Conservation (phyloP, 352 stramenopile species). For the Phytophthora uliginosa region DNA sequence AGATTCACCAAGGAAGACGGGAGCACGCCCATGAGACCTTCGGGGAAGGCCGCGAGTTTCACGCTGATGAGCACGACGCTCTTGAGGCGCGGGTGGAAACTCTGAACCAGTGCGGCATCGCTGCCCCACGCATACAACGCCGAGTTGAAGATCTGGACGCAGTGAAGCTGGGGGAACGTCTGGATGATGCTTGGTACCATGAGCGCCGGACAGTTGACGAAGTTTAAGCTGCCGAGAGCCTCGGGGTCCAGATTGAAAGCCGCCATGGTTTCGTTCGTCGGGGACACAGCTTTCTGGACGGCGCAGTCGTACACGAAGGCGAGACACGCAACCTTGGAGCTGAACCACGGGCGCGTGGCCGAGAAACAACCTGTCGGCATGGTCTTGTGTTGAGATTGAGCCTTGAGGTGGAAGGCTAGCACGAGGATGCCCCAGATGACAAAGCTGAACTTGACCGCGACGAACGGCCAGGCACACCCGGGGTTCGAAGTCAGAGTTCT, state of each 20-base stretch:
- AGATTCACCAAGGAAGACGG: constrained; percentile 24
- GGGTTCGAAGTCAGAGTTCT: constrained; percentile 4
- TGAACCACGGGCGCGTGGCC: constrained; percentile 31
- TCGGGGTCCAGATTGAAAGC: constrained; percentile 24
- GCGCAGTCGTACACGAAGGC: constrained; percentile 31
- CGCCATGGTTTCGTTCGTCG: constrained; percentile 25
- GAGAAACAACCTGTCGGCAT: constrained; percentile 24
- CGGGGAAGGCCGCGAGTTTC: constrained; percentile 23
- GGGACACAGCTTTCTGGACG: constrained; percentile 17
- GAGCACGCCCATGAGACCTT: constrained; percentile 22
- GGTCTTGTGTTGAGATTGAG: constrained; percentile 24
- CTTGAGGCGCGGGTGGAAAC: constrained; percentile 20
- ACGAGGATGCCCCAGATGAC: constrained; percentile 29
- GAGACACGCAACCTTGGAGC: constrained; percentile 29
- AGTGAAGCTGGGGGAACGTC: constrained; percentile 18
- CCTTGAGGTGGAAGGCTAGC: constrained; percentile 29
- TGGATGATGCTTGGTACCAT: constrained; percentile 26
- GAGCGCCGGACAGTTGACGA: constrained; percentile 31
- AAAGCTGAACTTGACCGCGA: constrained; percentile 19
- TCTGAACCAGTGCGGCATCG: constrained; percentile 20
- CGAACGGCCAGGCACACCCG: constrained; percentile 12
- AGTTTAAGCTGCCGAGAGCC: constrained; percentile 23
- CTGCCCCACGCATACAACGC: constrained; percentile 25
- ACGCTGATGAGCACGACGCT: constrained; percentile 27
- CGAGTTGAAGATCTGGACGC: constrained; percentile 32